Conservation (phyloP, 139 green algal genomes). For the Edaphochlamys debaryana region DNA sequence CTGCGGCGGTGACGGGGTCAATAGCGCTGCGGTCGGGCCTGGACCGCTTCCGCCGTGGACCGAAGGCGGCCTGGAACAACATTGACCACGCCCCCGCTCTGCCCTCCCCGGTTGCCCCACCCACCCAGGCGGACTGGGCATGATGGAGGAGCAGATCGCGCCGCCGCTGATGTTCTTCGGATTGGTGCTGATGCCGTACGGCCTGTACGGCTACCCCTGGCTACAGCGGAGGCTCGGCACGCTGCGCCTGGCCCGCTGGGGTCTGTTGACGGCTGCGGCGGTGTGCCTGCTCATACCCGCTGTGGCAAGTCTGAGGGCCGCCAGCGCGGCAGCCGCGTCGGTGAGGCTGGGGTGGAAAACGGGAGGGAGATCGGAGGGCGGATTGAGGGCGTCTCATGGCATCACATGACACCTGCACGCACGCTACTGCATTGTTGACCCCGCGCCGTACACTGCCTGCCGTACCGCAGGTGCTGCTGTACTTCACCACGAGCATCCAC, state of each 20-base stretch:
- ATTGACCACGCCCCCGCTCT: too few relatives aligned
- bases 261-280: constrained; percentile 48
- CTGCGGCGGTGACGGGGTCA: too few relatives aligned
- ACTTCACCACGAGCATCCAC: constrained; percentile 50
- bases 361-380: too few relatives aligned
- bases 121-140: constrained; percentile 62
- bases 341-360: neutral
- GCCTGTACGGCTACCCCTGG: constrained; percentile 57
- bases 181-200: constrained; percentile 57
- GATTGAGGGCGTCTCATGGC: too few relatives aligned
- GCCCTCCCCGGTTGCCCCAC: too few relatives aligned
- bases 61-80: too few relatives aligned
- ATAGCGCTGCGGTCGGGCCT: too few relatives aligned
- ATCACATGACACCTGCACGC: too few relatives aligned
- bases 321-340: neutral
- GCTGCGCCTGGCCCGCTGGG: constrained; percentile 45
- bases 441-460: too few relatives aligned
- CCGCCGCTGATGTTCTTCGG: constrained; percentile 68
- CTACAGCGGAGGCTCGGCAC: constrained; percentile 50
- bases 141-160: constrained; percentile 63
- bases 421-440: too few relatives aligned
- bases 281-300: constrained; percentile 54
- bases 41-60: too few relatives aligned
- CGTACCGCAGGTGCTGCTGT: constrained; percentile 47
- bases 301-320: constrained; percentile 26